phyloP scores from a whole-genome alignment of 805 yeast genomes.

The Ascoidea tarda region DNA sequence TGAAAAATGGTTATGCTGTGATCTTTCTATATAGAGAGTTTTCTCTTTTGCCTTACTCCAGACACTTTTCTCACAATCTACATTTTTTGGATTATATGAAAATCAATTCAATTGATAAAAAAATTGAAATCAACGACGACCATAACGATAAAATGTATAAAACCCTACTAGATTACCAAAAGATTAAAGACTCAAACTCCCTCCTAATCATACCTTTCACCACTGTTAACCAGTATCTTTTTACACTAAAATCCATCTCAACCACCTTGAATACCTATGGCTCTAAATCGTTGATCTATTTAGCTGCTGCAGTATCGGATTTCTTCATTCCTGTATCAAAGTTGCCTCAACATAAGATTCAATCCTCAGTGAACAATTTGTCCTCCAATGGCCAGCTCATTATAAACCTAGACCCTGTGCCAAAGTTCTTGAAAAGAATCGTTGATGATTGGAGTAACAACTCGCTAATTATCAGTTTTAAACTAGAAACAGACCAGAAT shows the following conservation, averaged over 20 bases:
- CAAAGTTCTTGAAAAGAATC: slow-evolving; percentile 76
- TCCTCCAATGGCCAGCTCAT: slow-evolving; percentile 47
- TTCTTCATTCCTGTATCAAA: slow-evolving; percentile 81
- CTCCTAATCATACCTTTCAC: slow-evolving; percentile 71
- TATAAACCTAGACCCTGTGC: slow-evolving; percentile 91
- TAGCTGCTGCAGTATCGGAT: slow-evolving; percentile 97
- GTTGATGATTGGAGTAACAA: slow-evolving; percentile 93
- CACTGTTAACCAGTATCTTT: slow-evolving; percentile 87
- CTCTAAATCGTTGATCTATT: slow-evolving; percentile 51
- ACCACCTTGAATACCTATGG: slow-evolving; percentile 31
- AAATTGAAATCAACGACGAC: slow-evolving; percentile 42
- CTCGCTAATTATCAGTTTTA: slow-evolving; percentile 90
- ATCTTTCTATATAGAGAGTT: slow-evolving; percentile 87
- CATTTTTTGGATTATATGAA: slow-evolving; percentile 65
- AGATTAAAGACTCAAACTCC: slow-evolving; percentile 14
- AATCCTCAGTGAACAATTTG: slow-evolving; percentile 16
- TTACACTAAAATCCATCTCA: slow-evolving; percentile 62
- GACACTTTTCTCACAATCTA: slow-evolving; percentile 62
- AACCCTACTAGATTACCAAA: slow-evolving; percentile 21
- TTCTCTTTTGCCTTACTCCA: slow-evolving; percentile 81
- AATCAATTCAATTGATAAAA: slow-evolving; percentile 13
- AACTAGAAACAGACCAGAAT: slow-evolving; percentile 73
- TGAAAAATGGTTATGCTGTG: slow-evolving; percentile 81
- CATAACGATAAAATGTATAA: slow-evolving; percentile 47
- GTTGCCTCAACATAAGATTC: slow-evolving; percentile 90